Evolutionary conservation across 2,329 filamentous ascomycete genomes (phyloP).

Genomic region (Pezicula carpinea): DNA sequence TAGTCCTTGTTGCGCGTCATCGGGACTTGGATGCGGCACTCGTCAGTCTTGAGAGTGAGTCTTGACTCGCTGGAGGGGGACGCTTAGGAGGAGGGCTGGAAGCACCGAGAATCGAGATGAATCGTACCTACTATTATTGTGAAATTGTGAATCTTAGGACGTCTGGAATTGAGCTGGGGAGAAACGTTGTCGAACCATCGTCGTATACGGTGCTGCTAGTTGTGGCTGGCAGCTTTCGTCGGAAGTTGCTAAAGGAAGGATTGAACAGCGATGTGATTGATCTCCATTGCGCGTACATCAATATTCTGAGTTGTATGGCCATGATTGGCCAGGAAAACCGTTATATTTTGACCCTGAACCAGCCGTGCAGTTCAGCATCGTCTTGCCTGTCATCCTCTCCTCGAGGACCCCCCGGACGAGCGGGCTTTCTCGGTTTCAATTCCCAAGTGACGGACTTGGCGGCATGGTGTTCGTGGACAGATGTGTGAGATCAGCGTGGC

Average conservation of each 20-base stretch:
- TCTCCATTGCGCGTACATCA: neutral
- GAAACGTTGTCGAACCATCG: no score
- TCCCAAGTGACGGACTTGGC: slow-evolving; percentile 11
- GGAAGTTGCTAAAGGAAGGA: no score
- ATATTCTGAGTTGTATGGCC: neutral
- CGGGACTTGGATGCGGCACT: slow-evolving; percentile 8
- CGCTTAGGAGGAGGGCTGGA: neutral
- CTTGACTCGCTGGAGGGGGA: neutral
- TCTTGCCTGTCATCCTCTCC: slow-evolving; percentile 1
- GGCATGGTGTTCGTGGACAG: slow-evolving; percentile 5
- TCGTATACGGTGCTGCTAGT: no score
- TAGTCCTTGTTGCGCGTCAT: slow-evolving; percentile 13
- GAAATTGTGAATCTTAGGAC: no score
- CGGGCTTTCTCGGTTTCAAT: slow-evolving; percentile 17
- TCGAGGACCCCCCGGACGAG: neutral
- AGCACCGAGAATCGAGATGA: neutral
- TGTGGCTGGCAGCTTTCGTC: no score
- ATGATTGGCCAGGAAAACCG: neutral
- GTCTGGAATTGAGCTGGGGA: no score
- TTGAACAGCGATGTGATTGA: slow-evolving; percentile 1
- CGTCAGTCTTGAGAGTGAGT: neutral
- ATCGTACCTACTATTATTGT: no score
- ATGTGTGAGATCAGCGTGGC: slow-evolving; percentile 2
- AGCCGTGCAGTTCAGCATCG: neutral
- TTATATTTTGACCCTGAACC: neutral